phyloP scores from a whole-genome alignment of 345 rosid species.

The thale cress (Arabidopsis thaliana) region TAIR10.1 NC_003076.8:23665501-23666000 shows the following conservation, averaged over 20 bases:
- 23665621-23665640: constrained; percentile 88
- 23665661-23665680: constrained; percentile 84
- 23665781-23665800: constrained; percentile 94
- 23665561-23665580: constrained; percentile 67
- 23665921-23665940: constrained; percentile 90
- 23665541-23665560: constrained; percentile 92
- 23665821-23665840: constrained; percentile 87
- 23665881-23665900: constrained; percentile 84
- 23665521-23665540: constrained; percentile 82
- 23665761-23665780: constrained; percentile 64
- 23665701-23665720: constrained; percentile 49
- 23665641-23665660: constrained; percentile 84
- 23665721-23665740: constrained; percentile 16
- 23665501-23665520: constrained; percentile 69
- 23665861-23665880: constrained; percentile 92
- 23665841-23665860: constrained; percentile 70
- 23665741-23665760: not conserved
- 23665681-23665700: constrained; percentile 92
- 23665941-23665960: constrained; percentile 70
- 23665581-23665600: constrained; percentile 78
- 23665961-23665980: constrained; percentile 81
- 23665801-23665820: constrained; percentile 90
- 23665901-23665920: constrained; percentile 76
- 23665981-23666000: constrained; percentile 98
- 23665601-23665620: constrained; percentile 96